Conservation (phyloP, 768 basidiomycete species). For the Leccinum aurantiacum region DNA sequence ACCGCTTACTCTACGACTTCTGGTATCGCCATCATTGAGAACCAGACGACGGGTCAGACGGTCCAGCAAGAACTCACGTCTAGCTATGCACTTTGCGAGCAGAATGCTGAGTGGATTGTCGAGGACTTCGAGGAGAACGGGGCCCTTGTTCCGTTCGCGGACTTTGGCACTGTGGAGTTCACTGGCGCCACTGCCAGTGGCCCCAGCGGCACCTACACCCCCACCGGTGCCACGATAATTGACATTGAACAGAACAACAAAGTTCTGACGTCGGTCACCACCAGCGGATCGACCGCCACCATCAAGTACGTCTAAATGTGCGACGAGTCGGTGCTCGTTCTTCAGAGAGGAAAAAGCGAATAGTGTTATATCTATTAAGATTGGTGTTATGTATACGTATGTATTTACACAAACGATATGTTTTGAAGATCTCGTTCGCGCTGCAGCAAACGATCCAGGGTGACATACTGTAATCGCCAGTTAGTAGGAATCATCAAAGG, state of each 20-base stretch:
- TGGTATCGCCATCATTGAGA: constrained; percentile 20
- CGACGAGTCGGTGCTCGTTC: not conserved
- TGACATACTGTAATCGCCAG: not conserved
- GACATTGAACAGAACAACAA: constrained; percentile 13
- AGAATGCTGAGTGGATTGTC: constrained; percentile 27
- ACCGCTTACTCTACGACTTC: constrained; percentile 21
- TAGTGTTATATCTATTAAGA: not conserved
- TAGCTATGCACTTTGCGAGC: constrained; percentile 14
- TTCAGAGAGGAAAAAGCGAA: not conserved
- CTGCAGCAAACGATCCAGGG: not conserved
- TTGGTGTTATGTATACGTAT: not conserved
- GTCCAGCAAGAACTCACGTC: constrained; percentile 11
- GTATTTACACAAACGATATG: not conserved
- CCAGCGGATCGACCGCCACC: constrained; percentile 1
- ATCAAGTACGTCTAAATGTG: constrained; percentile 11
- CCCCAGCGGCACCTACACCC: constrained; percentile 9
- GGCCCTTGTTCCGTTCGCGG: constrained; percentile 5
- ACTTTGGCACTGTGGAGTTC: constrained; percentile 26
- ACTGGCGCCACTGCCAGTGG: constrained; percentile 9
- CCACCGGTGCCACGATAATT: constrained; percentile 12
- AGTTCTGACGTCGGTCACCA: constrained; percentile 16
- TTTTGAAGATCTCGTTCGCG: not conserved
- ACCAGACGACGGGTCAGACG: constrained; percentile 19
- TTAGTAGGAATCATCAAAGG: not conserved
- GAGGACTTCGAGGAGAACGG: constrained; percentile 20